phyloP scores from a whole-genome alignment of 2,329 filamentous ascomycete species.

The Diaporthe vaccinii region DNA sequence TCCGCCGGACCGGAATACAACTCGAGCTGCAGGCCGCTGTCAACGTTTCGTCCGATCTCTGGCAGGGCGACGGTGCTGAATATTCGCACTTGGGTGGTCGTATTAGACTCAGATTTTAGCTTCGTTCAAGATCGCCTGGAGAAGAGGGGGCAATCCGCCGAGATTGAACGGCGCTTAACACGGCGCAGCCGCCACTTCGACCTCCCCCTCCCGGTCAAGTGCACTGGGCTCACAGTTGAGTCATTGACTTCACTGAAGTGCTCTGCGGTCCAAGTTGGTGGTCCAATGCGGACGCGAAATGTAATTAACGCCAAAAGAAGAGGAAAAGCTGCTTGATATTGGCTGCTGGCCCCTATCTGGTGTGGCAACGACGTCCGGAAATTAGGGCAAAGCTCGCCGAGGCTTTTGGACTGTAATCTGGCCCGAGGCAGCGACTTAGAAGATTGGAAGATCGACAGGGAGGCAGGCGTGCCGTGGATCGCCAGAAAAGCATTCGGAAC shows the following conservation, averaged over 20 bases:
- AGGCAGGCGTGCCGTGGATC: slow-evolving; percentile 11
- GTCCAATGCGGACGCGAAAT: not conserved
- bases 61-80: not conserved
- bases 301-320: not conserved
- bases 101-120: slow-evolving; percentile 31
- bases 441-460: slow-evolving; percentile 25
- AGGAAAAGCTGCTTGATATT: not conserved
- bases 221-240: not conserved
- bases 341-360: slow-evolving; percentile 12
- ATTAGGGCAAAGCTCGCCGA: slow-evolving; percentile 15
- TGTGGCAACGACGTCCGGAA: slow-evolving; percentile 8
- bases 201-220: slow-evolving; percentile 37
- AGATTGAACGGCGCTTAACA: slow-evolving; percentile 25
- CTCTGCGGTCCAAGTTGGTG: not conserved
- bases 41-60: not conserved
- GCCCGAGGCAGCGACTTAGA: slow-evolving; percentile 11
- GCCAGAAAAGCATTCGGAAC: slow-evolving; percentile 28
- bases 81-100: slow-evolving; percentile 4
- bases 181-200: slow-evolving; percentile 20
- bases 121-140: not conserved
- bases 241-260: slow-evolving; percentile 3
- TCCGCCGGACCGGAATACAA: not conserved
- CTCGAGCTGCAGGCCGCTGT: not conserved
- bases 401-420: slow-evolving; percentile 11
- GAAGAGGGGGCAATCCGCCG: not conserved